phyloP scores from a whole-genome alignment of 441 rosid species.

The Eutrema salsugineum region DNA sequence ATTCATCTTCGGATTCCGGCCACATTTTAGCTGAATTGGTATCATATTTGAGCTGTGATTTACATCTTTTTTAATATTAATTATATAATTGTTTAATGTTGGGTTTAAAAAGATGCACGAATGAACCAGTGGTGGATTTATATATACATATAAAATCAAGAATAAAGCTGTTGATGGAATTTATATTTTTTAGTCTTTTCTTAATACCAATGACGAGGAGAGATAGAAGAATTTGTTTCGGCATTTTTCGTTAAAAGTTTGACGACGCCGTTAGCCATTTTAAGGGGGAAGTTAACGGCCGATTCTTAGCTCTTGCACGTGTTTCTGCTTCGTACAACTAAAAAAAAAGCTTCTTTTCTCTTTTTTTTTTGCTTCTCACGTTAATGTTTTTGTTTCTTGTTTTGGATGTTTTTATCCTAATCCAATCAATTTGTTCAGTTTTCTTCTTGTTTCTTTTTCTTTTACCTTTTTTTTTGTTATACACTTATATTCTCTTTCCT shows the following conservation, averaged over 20 bases:
- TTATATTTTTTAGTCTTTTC: conserved; percentile 11
- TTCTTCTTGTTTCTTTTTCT: neutral
- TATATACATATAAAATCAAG: conserved; percentile 8
- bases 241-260: neutral
- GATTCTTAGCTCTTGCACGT: conserved; percentile 16
- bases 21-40: conserved; percentile 29
- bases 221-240: conserved; percentile 11
- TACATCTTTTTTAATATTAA: neutral
- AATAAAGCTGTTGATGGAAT: conserved; percentile 27
- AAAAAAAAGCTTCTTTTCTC: neutral
- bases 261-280: conserved; percentile 17
- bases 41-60: conserved; percentile 21
- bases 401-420: conserved; percentile 10
- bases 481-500: neutral
- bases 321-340: conserved; percentile 28
- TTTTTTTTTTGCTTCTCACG: neutral
- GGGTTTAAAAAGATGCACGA: conserved; percentile 24
- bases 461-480: too few relatives aligned
- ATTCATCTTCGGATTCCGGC: conserved; percentile 5
- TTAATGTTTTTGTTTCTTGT: neutral
- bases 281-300: conserved; percentile 12
- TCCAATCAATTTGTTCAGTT: neutral
- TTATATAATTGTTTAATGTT: too few relatives aligned
- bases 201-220: conserved; percentile 1
- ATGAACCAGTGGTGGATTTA: conserved; percentile 29